Percentiles rank a stretch among this genome's conserved stretches.
Evolutionary conservation across 805 yeast species (phyloP).

Genomic region (Candida ascalaphidarum): DNA sequence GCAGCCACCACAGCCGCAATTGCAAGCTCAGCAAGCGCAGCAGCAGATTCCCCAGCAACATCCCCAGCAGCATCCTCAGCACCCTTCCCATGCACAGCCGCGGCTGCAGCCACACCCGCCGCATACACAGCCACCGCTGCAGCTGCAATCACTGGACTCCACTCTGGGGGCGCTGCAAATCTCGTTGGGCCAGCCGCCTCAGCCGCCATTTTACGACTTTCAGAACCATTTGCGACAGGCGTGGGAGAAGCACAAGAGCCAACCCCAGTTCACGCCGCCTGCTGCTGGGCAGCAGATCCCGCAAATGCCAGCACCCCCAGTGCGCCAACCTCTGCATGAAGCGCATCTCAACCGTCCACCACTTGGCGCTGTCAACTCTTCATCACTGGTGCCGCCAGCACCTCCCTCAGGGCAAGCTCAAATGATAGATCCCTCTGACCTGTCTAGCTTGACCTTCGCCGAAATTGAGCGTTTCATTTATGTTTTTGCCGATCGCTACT

Average conservation of each 20-base stretch:
- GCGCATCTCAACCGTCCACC: no score
- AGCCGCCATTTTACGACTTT: no score
- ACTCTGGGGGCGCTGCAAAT: background rate
- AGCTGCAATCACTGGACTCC: background rate
- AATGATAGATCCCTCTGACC: no score
- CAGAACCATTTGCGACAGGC: no score
- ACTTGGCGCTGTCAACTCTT: no score
- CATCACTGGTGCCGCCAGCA: no score
- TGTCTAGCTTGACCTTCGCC: constrained; percentile 4
- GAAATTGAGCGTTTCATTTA: constrained; percentile 34
- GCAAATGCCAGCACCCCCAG: no score
- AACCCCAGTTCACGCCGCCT: no score
- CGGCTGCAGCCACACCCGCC: constrained; percentile 2
- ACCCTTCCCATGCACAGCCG: constrained; percentile 1
- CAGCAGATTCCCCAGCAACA: background rate
- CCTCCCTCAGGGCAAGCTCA: no score
- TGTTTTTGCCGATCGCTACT: constrained; percentile 33
- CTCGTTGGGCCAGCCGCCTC: constrained; percentile 1
- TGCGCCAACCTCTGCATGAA: no score
- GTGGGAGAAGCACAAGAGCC: no score
- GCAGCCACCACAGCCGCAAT: background rate
- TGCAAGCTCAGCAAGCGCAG: background rate
- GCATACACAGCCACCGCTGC: constrained; percentile 1
- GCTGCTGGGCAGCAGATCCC: no score
- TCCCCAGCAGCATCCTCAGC: constrained; percentile 2